Evolutionary conservation across 2,329 filamentous ascomycete species (phyloP).

Genomic region (Colletotrichum tropicale): DNA sequence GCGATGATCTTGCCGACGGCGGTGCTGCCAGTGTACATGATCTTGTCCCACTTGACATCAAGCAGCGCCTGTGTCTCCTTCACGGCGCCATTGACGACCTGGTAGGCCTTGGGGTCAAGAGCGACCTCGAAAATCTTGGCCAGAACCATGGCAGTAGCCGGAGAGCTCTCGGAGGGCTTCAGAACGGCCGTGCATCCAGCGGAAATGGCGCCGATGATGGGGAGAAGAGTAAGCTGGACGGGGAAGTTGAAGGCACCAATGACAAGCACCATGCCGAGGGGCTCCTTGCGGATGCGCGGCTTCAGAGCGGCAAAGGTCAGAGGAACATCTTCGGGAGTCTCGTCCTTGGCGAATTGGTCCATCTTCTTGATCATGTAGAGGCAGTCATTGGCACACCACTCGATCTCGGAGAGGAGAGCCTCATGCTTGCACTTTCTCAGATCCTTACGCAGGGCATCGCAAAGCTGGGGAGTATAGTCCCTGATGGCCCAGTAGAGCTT

Average conservation of each 20-base stretch:
- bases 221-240: constrained; percentile 77
- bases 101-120: constrained; percentile 79
- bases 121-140: constrained; percentile 77
- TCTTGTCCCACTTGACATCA: constrained; percentile 94
- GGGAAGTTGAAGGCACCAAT: constrained; percentile 97
- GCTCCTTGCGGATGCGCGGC: constrained; percentile 84
- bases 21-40: constrained; percentile 90
- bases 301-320: constrained; percentile 71
- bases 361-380: constrained; percentile 79
- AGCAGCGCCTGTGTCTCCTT: constrained; percentile 82
- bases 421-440: constrained; percentile 81
- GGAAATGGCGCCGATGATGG: constrained; percentile 87
- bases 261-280: constrained; percentile 80
- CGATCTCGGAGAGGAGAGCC: constrained; percentile 74
- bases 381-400: constrained; percentile 82
- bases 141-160: constrained; percentile 77
- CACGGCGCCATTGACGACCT: constrained; percentile 79
- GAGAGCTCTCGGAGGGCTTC: constrained; percentile 88
- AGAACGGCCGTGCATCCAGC: constrained; percentile 89
- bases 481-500: constrained; percentile 93
- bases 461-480: constrained; percentile 75
- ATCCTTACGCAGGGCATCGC: constrained; percentile 78
- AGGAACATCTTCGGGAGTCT: constrained; percentile 72
- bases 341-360: constrained; percentile 82
- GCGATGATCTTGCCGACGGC: constrained; percentile 85